Evolutionary conservation across 2,329 filamentous ascomycete genomes (phyloP), one percentile per base, ranked within the genome.

Genomic region (Trichoderma pleuroti): DNA sequence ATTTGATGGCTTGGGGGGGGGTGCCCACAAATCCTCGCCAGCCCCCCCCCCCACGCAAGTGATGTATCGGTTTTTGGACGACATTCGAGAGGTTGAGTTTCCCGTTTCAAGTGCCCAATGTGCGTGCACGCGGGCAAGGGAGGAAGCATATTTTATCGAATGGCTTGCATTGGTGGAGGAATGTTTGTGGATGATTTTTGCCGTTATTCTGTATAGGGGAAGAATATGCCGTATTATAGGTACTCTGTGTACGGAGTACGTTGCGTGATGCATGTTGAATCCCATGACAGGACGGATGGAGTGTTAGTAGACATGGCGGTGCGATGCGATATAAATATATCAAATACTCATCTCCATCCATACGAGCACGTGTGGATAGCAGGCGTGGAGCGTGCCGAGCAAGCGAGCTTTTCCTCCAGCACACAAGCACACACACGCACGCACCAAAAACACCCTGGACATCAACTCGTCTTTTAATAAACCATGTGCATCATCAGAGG

Each of bases 51-150:
- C n/a, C 30, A 46, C 59, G 52, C 52, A 67, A 59, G 64, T 56
- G 63, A 66, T 66, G 26, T 66, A 66, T 66, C 63, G 63, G 46
- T 66, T 66, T 66, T 56, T 52, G 46, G 46, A 52, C 46, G 46
- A 52, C 46, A 52, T 52, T 12, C 21, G 46, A 52, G n/a, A 9
- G 60, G 34, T n/a, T 10, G 60, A 63, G 60, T 32, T 46, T 39
- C 60, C 36, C 60, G 42, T 63, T 63, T 49, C 11, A 63, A 63
- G 14, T 63, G 24, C 11, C 14, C 9, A 59, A 57, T 52, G 46
- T 12, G 21, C 11, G 46, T 52, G 46, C 46, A 52, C 46, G 46
- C 46, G 46, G 56, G 42, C 28, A 59, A 32, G 56, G 28, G 28
- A 59, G 56, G 56, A 32, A 59, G 28, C 21, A 26, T 26, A 16